Percentiles rank a stretch among this genome's conserved stretches.
Evolutionary conservation across 257 asterid genomes (phyloP).

Genomic region (Solanum infundibuliforme): DNA sequence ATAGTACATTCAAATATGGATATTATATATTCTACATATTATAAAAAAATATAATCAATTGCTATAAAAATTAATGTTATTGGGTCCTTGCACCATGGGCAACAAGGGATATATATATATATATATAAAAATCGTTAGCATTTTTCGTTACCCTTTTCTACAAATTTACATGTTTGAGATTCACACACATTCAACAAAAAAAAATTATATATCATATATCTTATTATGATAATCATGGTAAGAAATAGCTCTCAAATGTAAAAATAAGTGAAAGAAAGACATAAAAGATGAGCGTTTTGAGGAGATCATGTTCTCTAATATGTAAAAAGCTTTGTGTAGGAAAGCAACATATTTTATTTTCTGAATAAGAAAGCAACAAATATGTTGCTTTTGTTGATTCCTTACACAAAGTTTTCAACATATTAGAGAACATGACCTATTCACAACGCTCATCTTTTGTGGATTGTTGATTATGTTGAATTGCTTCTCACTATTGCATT

Average conservation of each 20-base stretch:
- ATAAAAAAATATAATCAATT: no score
- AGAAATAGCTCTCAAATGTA: no score
- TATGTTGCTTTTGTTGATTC: neutral
- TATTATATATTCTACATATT: no score
- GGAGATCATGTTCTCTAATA: neutral
- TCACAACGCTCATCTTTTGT: neutral
- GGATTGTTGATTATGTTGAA: slow-evolving; percentile 13
- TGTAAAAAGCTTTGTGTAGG: neutral
- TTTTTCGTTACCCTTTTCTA: no score
- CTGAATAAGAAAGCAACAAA: no score
- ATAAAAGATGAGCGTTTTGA: no score
- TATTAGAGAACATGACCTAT: neutral
- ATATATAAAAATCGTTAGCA: no score
- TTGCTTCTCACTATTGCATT: slow-evolving; percentile 34
- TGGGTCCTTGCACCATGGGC: no score
- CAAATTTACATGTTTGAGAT: neutral
- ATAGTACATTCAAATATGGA: no score
- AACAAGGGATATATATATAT: no score
- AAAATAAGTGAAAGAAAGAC: neutral
- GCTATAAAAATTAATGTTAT: no score
- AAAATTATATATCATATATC: no score
- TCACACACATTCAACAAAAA: neutral
- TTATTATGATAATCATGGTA: neutral
- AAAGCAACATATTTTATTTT: neutral
- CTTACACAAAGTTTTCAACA: neutral